These are phyloP conservation scores for Podaxis sp. DNA, from an alignment of 768 basidiomycete species.

Conservation along the genomic window DNA sequence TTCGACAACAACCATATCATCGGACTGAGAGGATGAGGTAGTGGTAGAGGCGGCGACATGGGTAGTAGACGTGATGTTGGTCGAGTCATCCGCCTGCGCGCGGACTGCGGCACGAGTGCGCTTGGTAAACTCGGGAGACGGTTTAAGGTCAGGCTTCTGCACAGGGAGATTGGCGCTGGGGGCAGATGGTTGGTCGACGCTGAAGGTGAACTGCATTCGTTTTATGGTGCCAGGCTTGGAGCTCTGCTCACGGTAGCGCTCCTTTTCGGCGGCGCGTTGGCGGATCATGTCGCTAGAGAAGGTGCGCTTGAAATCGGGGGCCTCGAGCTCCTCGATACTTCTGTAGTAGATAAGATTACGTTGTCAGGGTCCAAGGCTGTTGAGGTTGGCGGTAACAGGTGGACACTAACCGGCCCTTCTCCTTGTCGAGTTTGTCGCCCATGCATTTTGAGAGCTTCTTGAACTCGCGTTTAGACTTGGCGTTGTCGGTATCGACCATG, in stretches of 20 bases:
- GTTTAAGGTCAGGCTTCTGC: constrained; percentile 64
- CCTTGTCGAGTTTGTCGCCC: constrained; percentile 91
- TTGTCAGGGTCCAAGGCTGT: constrained; percentile 32
- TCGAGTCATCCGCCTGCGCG: constrained; percentile 25
- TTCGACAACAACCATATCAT: constrained; percentile 22
- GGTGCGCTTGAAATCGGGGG: constrained; percentile 78
- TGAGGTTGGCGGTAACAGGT: neutral
- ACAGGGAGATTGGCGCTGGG: constrained; percentile 41
- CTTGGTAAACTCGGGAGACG: constrained; percentile 61
- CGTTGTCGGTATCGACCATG: constrained; percentile 89
- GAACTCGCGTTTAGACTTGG: constrained; percentile 85
- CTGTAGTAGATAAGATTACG: constrained; percentile 31
- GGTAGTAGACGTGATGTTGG: constrained; percentile 10
- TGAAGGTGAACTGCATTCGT: constrained; percentile 89
- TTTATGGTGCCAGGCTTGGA: constrained; percentile 70
- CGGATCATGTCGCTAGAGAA: constrained; percentile 77
- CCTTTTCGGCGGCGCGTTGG: constrained; percentile 77
- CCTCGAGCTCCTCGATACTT: constrained; percentile 80
- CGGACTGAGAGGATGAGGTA: constrained; percentile 8
- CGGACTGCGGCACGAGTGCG: constrained; percentile 29
- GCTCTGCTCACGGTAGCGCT: constrained; percentile 72
- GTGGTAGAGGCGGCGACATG: neutral
- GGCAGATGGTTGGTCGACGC: constrained; percentile 63
- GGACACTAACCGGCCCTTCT: constrained; percentile 75
- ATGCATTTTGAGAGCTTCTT: constrained; percentile 84